These are phyloP conservation scores for Colletotrichum aenigma DNA, from an alignment of 2,329 filamentous ascomycete genomes.

Conservation along the genomic window DNA sequence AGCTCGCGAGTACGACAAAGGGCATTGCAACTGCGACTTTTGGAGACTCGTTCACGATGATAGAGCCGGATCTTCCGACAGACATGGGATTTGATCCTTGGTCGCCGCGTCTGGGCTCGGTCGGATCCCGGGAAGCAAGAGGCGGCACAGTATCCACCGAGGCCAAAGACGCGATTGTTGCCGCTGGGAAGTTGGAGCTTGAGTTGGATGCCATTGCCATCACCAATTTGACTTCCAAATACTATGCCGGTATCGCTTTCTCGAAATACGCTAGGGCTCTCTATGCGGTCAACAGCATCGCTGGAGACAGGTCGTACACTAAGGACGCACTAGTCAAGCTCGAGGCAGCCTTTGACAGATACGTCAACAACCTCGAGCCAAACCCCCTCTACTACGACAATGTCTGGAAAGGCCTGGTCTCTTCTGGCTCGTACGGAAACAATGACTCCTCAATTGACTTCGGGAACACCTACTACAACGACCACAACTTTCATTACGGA, in stretches of 20 bases:
- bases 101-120: constrained; percentile 47
- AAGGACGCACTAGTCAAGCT: constrained; percentile 57
- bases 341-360: constrained; percentile 63
- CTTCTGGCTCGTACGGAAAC: constrained; percentile 67
- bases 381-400: constrained; percentile 60
- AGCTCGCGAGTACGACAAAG: constrained; percentile 78
- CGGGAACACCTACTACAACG: constrained; percentile 77
- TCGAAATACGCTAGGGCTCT: constrained; percentile 72
- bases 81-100: constrained; percentile 63
- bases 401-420: constrained; percentile 75
- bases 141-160: constrained; percentile 44
- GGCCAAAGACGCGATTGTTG: constrained; percentile 56
- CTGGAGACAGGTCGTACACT: constrained; percentile 56
- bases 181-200: constrained; percentile 67
- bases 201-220: constrained; percentile 68
- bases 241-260: constrained; percentile 78
- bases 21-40: constrained; percentile 73
- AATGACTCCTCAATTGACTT: constrained; percentile 73
- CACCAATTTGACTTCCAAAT: constrained; percentile 76
- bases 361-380: constrained; percentile 64
- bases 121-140: constrained; percentile 56
- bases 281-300: constrained; percentile 61
- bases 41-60: constrained; percentile 72
- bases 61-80: constrained; percentile 68
- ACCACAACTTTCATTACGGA: constrained; percentile 70